A percentile compares a stretch with the other conserved stretches of the same genome.
These are phyloP conservation scores for Emmonsiellopsis sp. DNA, from an alignment of 2,329 filamentous ascomycete genomes.

Conservation along the genomic window DNA sequence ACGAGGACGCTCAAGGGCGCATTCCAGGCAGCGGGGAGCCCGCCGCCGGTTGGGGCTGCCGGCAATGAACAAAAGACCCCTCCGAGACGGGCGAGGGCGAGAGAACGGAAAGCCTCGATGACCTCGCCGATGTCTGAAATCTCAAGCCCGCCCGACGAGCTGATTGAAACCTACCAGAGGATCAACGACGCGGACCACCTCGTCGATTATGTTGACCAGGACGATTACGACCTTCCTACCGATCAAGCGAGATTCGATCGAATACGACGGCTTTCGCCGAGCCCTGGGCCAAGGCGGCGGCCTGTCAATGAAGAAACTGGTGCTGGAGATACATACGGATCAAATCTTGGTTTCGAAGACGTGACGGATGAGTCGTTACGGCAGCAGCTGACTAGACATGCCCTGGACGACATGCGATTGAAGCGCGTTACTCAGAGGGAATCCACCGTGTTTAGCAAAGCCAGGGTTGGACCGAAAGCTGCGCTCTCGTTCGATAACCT, in stretches of 20 bases:
- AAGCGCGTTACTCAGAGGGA: conserved; percentile 28
- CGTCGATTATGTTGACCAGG: conserved; percentile 24
- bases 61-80: conserved; percentile 16
- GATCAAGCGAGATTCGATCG: conserved; percentile 12
- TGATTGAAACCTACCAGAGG: conserved; percentile 29
- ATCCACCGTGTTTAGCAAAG: conserved; percentile 32
- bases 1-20: conserved; percentile 31
- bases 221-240: conserved; percentile 14
- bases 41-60: conserved; percentile 16
- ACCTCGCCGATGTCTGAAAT: conserved; percentile 24
- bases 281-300: conserved; percentile 13
- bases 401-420: conserved; percentile 30
- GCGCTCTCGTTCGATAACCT: conserved; percentile 28
- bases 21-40: conserved; percentile 27
- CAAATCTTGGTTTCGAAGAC: conserved; percentile 27
- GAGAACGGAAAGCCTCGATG: conserved; percentile 14
- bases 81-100: conserved; percentile 12
- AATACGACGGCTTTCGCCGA: conserved; percentile 16
- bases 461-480: conserved; percentile 20
- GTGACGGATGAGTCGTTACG: conserved; percentile 24
- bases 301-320: conserved; percentile 3
- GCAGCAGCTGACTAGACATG: conserved; percentile 25
- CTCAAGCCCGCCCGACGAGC: conserved; percentile 27
- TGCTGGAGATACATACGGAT: conserved; percentile 12
- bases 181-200: conserved; percentile 30